Evolutionary conservation across 1,284 basidiomycete genomes (phyloP).

Genomic region (Lentinula novae-zelandiae): DNA sequence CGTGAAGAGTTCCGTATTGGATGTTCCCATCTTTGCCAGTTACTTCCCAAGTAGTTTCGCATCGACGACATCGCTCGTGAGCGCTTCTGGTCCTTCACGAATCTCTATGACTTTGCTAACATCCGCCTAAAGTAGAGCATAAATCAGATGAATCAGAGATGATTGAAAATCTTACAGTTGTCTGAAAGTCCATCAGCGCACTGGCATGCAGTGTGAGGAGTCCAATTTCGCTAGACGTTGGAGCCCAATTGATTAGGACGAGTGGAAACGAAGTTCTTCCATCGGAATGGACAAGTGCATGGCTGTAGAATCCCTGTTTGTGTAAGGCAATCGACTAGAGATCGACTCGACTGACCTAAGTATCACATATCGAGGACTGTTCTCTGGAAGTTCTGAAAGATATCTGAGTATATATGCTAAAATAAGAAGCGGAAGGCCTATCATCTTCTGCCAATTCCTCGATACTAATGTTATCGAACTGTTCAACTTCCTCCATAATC

Average conservation of each 20-base stretch:
- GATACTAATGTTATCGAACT: conserved; percentile 70
- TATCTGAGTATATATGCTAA: neutral
- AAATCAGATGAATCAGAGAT: neutral
- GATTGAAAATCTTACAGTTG: conserved; percentile 46
- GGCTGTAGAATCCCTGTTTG: conserved; percentile 43
- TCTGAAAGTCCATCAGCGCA: conserved; percentile 76
- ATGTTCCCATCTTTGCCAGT: neutral
- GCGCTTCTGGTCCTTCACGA: conserved; percentile 73
- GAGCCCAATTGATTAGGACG: conserved; percentile 85
- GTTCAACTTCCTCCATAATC: conserved; percentile 79
- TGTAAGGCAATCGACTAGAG: neutral
- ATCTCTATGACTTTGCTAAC: conserved; percentile 78
- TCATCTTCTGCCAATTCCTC: conserved; percentile 85
- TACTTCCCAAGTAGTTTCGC: conserved; percentile 44
- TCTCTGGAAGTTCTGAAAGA: conserved; percentile 80
- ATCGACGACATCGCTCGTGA: conserved; percentile 73
- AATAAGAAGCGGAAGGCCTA: neutral
- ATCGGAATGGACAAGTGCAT: conserved; percentile 79
- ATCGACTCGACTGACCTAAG: conserved; percentile 17
- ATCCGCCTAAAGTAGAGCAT: conserved; percentile 49
- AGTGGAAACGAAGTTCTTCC: conserved; percentile 85
- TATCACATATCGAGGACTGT: conserved; percentile 80
- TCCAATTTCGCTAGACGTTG: conserved; percentile 68
- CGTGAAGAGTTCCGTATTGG: no score
- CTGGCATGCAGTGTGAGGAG: conserved; percentile 84